A percentile compares a stretch with the other conserved stretches of the same genome.
Conservation (phyloP, 202 grass and related monocot genomes). For the Zizania palustris region DNA sequence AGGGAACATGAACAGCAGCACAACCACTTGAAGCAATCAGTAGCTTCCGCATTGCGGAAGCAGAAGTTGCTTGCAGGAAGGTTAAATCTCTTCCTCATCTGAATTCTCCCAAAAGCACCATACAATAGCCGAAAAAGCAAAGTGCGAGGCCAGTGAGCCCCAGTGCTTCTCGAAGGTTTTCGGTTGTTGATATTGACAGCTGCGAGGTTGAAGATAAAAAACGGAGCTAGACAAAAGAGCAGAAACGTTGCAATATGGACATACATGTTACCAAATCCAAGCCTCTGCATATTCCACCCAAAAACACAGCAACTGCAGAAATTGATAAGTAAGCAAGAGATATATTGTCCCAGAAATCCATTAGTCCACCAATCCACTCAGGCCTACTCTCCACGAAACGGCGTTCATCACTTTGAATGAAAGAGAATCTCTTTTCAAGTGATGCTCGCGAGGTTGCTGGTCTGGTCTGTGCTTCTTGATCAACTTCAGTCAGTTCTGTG, state of each 20-base stretch:
- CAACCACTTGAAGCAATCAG: conserved; percentile 82
- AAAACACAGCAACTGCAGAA: conserved; percentile 96
- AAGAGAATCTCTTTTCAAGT: conserved; percentile 81
- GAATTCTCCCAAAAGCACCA: conserved; percentile 98
- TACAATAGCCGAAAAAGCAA: conserved; percentile 88
- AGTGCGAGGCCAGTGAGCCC: conserved; percentile 73
- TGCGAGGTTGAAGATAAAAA: conserved; percentile 96
- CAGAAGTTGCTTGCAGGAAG: conserved; percentile 71
- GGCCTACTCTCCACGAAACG: conserved; percentile 59
- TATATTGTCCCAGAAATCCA: conserved; percentile 91
- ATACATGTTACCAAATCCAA: conserved; percentile 98
- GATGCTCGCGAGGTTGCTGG: conserved; percentile 37
- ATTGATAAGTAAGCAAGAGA: conserved; percentile 81
- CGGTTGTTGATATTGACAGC: conserved; percentile 79
- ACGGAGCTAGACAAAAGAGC: conserved; percentile 89
- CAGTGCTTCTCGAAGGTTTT: conserved; percentile 54
- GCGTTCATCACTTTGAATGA: conserved; percentile 62
- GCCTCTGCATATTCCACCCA: conserved; percentile 98
- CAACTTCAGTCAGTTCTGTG: conserved; percentile 40
- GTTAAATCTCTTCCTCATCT: conserved; percentile 94
- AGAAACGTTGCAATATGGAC: conserved; percentile 93
- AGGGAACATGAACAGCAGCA: conserved; percentile 87
- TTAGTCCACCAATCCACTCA: conserved; percentile 71
- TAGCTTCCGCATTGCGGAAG: conserved; percentile 58
- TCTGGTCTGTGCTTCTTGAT: conserved; percentile 68